phyloP scores from a whole-genome alignment of 805 yeast genomes.

The Wickerhamiella brachini region DNA sequence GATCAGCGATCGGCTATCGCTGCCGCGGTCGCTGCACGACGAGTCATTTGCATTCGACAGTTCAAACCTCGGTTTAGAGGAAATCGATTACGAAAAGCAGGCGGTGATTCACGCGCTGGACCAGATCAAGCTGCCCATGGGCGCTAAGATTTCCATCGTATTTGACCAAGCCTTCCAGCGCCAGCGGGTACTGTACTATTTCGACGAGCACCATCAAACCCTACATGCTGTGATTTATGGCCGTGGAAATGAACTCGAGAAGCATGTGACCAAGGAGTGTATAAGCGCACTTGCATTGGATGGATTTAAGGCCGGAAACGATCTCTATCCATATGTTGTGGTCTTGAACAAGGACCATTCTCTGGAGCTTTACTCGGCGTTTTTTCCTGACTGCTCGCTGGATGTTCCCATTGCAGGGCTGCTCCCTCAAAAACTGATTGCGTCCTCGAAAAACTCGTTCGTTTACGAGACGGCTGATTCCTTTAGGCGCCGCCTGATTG shows the following conservation, averaged over 20 bases:
- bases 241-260: not conserved
- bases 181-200: conserved; percentile 4
- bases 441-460: not conserved
- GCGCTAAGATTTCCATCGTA: not conserved
- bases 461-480: not conserved
- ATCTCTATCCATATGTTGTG: not conserved
- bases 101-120: conserved; percentile 1
- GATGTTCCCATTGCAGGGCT: not conserved
- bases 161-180: conserved; percentile 2
- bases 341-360: not conserved
- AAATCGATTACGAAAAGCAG: conserved; percentile 5
- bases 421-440: not conserved
- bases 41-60: not conserved
- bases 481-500: not conserved
- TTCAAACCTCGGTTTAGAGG: not conserved
- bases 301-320: conserved; percentile 2
- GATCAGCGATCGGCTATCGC: conserved; percentile 1
- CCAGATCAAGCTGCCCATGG: not conserved
- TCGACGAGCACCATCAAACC: not conserved
- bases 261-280: not conserved
- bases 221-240: not conserved
- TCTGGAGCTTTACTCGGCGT: conserved; percentile 1
- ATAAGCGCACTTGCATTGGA: not conserved
- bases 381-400: not conserved
- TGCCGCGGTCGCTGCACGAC: conserved; percentile 1